These are phyloP conservation scores for Drechslera avenae DNA, from an alignment of 2,329 filamentous ascomycete genomes.

Conservation along the genomic window DNA sequence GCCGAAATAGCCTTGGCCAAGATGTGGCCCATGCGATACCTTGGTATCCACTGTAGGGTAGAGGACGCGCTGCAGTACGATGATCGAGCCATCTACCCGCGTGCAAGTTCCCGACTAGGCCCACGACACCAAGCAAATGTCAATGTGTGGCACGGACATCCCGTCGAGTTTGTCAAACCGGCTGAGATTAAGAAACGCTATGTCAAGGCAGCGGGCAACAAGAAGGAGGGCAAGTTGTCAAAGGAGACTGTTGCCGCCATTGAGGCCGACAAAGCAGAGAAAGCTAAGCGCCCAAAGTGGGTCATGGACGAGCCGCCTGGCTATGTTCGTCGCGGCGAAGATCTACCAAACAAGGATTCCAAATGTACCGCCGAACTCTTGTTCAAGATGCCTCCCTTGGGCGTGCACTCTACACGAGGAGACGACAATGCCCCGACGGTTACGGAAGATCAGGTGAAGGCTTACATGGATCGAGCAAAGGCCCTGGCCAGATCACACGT, in stretches of 20 bases:
- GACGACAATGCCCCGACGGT: slow-evolving; percentile 51
- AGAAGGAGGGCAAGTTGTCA: slow-evolving; percentile 75
- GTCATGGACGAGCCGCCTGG: slow-evolving; percentile 88
- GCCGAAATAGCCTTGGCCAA: slow-evolving; percentile 92
- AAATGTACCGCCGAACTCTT: slow-evolving; percentile 74
- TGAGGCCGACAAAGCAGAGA: slow-evolving; percentile 79
- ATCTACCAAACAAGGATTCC: slow-evolving; percentile 72
- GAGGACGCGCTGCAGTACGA: slow-evolving; percentile 97
- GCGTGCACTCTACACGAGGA: slow-evolving; percentile 54
- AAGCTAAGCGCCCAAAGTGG: slow-evolving; percentile 87
- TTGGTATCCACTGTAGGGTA: slow-evolving; percentile 92
- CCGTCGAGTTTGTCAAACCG: slow-evolving; percentile 89
- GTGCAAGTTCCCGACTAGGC: slow-evolving; percentile 89
- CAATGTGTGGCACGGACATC: slow-evolving; percentile 80
- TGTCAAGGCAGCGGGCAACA: slow-evolving; percentile 64
- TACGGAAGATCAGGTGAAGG: slow-evolving; percentile 68
- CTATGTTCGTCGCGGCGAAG: slow-evolving; percentile 83
- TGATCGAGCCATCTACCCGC: slow-evolving; percentile 89
- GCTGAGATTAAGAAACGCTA: slow-evolving; percentile 82
- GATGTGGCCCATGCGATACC: slow-evolving; percentile 93
- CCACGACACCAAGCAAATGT: slow-evolving; percentile 90
- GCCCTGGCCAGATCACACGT: slow-evolving; percentile 65
- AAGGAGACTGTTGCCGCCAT: slow-evolving; percentile 80
- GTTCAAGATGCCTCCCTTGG: slow-evolving; percentile 73
- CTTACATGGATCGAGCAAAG: slow-evolving; percentile 75